phyloP scores from a whole-genome alignment of 305 asterid genomes.

The Caryopteris hybrid region DNA sequence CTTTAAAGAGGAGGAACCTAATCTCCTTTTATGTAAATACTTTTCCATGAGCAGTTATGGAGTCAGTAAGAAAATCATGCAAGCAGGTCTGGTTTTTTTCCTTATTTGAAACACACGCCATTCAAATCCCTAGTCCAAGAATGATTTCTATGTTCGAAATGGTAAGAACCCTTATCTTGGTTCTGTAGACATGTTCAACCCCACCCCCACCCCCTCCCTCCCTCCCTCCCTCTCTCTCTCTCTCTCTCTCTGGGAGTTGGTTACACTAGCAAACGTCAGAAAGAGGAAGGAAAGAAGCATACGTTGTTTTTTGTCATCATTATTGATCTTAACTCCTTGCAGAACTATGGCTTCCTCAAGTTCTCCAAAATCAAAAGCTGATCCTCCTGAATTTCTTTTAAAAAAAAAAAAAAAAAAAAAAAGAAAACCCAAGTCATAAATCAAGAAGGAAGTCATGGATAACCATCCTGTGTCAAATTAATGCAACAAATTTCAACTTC shows the following conservation, averaged over 20 bases:
- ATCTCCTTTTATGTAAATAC: constrained; percentile 22
- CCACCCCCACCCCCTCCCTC: neutral
- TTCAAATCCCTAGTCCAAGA: constrained; percentile 51
- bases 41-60: constrained; percentile 44
- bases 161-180: constrained; percentile 25
- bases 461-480: neutral
- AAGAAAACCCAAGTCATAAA: neutral
- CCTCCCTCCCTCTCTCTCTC: constrained; percentile 7
- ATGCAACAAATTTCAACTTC: neutral
- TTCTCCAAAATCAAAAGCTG: constrained; percentile 80
- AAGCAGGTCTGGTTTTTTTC: constrained; percentile 49
- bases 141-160: constrained; percentile 60
- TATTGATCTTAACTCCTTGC: constrained; percentile 56
- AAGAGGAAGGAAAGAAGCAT: constrained; percentile 24
- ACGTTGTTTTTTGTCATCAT: constrained; percentile 74
- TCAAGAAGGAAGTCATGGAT: neutral
- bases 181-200: constrained; percentile 35
- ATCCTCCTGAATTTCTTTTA: constrained; percentile 49
- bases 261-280: constrained; percentile 49
- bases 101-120: constrained; percentile 74
- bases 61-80: constrained; percentile 67
- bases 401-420: neutral
- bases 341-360: constrained; percentile 77
- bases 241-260: constrained; percentile 20
- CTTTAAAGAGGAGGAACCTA: constrained; percentile 30